phyloP scores from a whole-genome alignment of 371 early-diverging fungal species.

The Mucor indicus region DNA sequence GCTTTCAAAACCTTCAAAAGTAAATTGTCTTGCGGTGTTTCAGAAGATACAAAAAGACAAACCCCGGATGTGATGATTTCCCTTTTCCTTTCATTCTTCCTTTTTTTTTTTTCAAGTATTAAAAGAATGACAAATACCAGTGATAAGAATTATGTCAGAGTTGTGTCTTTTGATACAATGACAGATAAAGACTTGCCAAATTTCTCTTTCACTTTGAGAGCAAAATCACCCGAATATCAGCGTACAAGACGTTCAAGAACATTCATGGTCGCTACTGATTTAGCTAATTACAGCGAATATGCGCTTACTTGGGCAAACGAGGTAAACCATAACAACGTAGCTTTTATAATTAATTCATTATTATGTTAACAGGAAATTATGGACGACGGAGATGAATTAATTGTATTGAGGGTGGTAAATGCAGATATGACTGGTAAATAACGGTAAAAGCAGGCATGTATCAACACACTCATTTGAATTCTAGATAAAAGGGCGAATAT shows the following conservation, averaged over 20 bases:
- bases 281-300: conserved; percentile 59
- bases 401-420: conserved; percentile 47
- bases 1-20: too few species aligned
- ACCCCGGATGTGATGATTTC: too few species aligned
- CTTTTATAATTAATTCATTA: neutral
- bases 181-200: conserved; percentile 51
- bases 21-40: conserved; percentile 15
- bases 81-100: neutral
- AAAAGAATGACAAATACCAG: neutral
- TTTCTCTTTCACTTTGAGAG: conserved; percentile 58
- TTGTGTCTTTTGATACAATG: conserved; percentile 61
- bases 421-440: conserved; percentile 40
- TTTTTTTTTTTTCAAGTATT: neutral
- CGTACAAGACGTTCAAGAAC: conserved; percentile 49
- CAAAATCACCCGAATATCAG: conserved; percentile 48
- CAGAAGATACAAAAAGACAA: too few species aligned
- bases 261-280: conserved; percentile 60
- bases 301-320: conserved; percentile 59
- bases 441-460: neutral
- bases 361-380: conserved; percentile 38
- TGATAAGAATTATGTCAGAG: conserved; percentile 37
- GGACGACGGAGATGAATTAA: conserved; percentile 62
- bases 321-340: conserved; percentile 15
- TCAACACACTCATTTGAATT: neutral
- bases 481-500: conserved; percentile 43